Evolutionary conservation across 1,284 basidiomycete species (phyloP).

Genomic region (Ceratorhiza oryzae-sativae): DNA sequence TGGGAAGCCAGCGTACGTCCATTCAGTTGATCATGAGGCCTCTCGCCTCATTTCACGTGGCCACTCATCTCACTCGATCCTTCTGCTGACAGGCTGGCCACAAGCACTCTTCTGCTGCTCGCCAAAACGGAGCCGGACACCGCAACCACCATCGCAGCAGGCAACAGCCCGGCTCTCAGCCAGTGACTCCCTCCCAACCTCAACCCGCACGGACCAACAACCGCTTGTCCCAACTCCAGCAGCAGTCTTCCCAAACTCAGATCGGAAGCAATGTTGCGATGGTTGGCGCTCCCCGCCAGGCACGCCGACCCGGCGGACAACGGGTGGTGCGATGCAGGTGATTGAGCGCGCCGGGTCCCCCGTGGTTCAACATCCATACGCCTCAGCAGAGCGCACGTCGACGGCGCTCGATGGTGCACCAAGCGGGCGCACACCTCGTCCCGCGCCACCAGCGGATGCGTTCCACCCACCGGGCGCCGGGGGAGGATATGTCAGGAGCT

Average conservation of each 20-base stretch:
- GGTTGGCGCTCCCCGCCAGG: conserved; percentile 9
- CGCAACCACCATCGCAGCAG: conserved; percentile 32
- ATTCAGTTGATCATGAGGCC: conserved; percentile 18
- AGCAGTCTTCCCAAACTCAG: conserved; percentile 26
- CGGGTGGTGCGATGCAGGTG: conserved; percentile 35
- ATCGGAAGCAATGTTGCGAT: conserved; percentile 13
- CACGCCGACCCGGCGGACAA: conserved; percentile 30
- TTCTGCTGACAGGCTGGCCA: conserved; percentile 23
- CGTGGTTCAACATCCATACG: conserved; percentile 21
- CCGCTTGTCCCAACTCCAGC: conserved; percentile 25
- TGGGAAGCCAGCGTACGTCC: conserved; percentile 71
- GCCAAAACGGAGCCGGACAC: conserved; percentile 18
- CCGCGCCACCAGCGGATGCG: conserved; percentile 29
- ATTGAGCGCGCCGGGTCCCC: conserved; percentile 35
- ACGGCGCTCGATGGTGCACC: conserved; percentile 25
- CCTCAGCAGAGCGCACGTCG: conserved; percentile 32
- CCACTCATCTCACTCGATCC: conserved; percentile 13
- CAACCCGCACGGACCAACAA: conserved; percentile 35
- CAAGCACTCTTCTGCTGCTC: conserved; percentile 32
- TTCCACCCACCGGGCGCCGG: conserved; percentile 33
- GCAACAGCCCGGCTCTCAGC: conserved; percentile 9
- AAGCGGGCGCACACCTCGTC: conserved; percentile 27
- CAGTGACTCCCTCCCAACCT: conserved; percentile 30
- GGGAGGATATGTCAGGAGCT: conserved; percentile 18
- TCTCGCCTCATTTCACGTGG: conserved; percentile 13